These are phyloP conservation scores for Casuarina equisetifolia DNA, from an alignment of 306 rosid genomes.

Conservation along the genomic window DNA sequence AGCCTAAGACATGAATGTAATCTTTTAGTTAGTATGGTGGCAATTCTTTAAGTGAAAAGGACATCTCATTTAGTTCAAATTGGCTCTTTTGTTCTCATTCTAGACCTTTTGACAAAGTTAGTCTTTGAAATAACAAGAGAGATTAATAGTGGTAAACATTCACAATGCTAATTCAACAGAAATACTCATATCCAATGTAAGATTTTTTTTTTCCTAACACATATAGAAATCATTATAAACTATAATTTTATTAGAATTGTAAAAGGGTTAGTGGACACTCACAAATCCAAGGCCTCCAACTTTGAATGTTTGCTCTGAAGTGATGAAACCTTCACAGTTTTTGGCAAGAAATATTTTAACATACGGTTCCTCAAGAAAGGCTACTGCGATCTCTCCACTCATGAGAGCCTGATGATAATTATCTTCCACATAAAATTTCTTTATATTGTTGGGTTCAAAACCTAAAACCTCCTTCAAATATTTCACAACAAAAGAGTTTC, in stretches of 20 bases:
- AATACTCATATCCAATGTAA: too few relatives aligned
- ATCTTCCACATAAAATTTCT: neutral
- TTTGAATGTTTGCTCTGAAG: slow-evolving; percentile 11
- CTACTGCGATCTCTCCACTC: slow-evolving; percentile 7
- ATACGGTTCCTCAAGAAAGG: slow-evolving; percentile 21
- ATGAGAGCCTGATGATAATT: slow-evolving; percentile 16
- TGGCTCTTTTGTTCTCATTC: too few relatives aligned
- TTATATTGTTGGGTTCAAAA: slow-evolving; percentile 21
- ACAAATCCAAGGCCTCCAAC: slow-evolving; percentile 30
- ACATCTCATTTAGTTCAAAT: too few relatives aligned
- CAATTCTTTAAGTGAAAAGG: too few relatives aligned
- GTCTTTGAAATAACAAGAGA: too few relatives aligned
- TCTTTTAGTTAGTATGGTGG: neutral
- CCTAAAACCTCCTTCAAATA: neutral
- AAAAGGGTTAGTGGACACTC: neutral
- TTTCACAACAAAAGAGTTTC: too few relatives aligned
- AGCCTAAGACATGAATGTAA: neutral
- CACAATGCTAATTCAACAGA: too few relatives aligned
- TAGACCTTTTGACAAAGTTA: too few relatives aligned
- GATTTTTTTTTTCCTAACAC: too few relatives aligned
- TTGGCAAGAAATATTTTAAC: slow-evolving; percentile 22
- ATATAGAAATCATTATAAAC: too few relatives aligned
- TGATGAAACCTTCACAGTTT: slow-evolving; percentile 16
- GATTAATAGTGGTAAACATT: too few relatives aligned
- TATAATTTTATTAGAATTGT: too few relatives aligned